Percentiles rank a stretch among this genome's conserved stretches.
Conservation (phyloP, 2,329 filamentous ascomycete species). For the Grosmannia clavigera region DNA sequence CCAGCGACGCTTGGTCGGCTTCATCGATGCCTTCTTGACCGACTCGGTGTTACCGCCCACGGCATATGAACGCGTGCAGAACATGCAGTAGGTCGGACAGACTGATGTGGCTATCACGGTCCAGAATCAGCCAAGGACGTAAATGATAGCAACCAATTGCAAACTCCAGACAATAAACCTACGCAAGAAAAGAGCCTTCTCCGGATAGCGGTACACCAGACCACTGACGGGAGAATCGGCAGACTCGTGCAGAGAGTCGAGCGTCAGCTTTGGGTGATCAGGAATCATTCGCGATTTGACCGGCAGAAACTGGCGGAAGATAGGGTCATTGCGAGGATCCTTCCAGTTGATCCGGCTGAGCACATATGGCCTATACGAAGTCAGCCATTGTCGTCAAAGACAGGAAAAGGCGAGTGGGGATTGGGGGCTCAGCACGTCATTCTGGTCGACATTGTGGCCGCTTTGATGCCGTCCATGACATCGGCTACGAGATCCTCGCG, state of each 20-base stretch:
- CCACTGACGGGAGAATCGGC: constrained; percentile 42
- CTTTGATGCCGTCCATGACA: constrained; percentile 36
- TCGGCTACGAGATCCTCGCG: constrained; percentile 42
- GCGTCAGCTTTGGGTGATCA: constrained; percentile 39
- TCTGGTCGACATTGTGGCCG: constrained; percentile 46
- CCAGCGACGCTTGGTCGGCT: constrained; percentile 32
- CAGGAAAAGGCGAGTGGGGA: neutral
- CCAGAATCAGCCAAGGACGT: neutral
- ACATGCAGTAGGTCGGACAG: constrained; percentile 51
- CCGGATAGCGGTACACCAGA: constrained; percentile 50
- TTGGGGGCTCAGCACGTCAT: constrained; percentile 27
- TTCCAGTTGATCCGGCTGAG: constrained; percentile 47
- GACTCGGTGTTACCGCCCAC: constrained; percentile 42
- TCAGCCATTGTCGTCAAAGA: neutral
- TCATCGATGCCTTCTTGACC: constrained; percentile 31
- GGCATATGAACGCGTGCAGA: constrained; percentile 48
- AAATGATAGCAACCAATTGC: too few relatives aligned
- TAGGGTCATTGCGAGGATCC: constrained; percentile 44
- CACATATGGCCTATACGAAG: constrained; percentile 35
- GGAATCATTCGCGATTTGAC: constrained; percentile 36
- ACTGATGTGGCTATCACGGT: constrained; percentile 37
- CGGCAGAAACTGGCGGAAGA: constrained; percentile 49
- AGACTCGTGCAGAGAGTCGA: constrained; percentile 48
- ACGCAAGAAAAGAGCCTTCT: constrained; percentile 51
- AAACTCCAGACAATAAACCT: constrained; percentile 12